Percentiles rank a stretch among this genome's conserved stretches.
phyloP scores from a whole-genome alignment of 2,329 filamentous ascomycete genomes.

The Dactylellina cionopaga region DNA sequence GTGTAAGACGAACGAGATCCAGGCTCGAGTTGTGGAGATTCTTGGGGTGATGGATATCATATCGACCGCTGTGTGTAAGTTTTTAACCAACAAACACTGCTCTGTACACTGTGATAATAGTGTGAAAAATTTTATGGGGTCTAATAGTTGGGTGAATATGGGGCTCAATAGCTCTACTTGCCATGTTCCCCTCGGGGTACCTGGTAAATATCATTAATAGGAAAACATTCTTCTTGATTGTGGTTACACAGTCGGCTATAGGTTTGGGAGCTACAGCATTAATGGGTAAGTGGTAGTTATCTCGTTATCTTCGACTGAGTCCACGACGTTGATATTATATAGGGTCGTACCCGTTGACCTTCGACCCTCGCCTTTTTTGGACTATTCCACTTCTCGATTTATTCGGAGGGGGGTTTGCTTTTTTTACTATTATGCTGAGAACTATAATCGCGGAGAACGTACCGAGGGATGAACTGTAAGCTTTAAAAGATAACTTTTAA shows the following conservation, averaged over 20 bases:
- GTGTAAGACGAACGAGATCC: constrained; percentile 51
- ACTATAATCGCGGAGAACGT: constrained; percentile 49
- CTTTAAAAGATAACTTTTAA: too few relatives aligned
- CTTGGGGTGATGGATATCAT: constrained; percentile 40
- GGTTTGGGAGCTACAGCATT: constrained; percentile 24
- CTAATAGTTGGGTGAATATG: too few relatives aligned
- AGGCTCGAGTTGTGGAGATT: constrained; percentile 47
- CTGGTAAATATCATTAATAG: constrained; percentile 40
- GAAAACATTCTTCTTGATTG: constrained; percentile 29
- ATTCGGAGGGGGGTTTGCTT: constrained; percentile 41
- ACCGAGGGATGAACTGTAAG: constrained; percentile 47
- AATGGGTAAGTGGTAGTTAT: constrained; percentile 30
- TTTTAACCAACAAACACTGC: too few relatives aligned
- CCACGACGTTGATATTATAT: not conserved
- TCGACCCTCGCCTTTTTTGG: constrained; percentile 45
- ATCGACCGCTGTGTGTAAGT: constrained; percentile 45
- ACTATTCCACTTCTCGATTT: constrained; percentile 39
- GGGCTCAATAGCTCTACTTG: constrained; percentile 35
- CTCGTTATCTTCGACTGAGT: too few relatives aligned
- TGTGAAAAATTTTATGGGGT: not conserved
- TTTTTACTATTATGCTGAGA: constrained; percentile 47
- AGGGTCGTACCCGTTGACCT: constrained; percentile 41
- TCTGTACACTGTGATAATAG: too few relatives aligned
- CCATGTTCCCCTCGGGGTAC: constrained; percentile 47
- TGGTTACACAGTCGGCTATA: constrained; percentile 28